Evolutionary conservation across 1,284 basidiomycete genomes (phyloP), one percentile per base, ranked within the genome.

Genomic region (Malassezia brasiliensis): DNA sequence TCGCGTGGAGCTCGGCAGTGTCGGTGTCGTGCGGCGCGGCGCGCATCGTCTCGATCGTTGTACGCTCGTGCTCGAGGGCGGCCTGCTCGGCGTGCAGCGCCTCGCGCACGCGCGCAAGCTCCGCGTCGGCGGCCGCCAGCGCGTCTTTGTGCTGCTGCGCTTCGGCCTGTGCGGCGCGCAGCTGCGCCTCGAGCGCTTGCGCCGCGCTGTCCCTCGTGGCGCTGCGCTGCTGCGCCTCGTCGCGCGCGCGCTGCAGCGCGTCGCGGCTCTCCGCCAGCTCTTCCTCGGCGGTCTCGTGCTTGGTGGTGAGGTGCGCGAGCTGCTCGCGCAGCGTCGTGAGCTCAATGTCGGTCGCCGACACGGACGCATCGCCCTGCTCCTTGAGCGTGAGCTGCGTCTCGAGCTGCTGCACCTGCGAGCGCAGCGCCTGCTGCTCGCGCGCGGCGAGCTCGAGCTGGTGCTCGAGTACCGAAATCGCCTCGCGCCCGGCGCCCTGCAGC

Each of bases 311-410:
- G 74, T 96, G 88, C 50, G 83, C 81, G 25, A 89, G 80, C 72
- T 96, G 90, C 38, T 91, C 90, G 17, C 82, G 83, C 30, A 94
- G 81, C 22, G 83, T 85, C 75, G 96, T 90, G 68, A 93, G 93
- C 76, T 96, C 90, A 67, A 96, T 96, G 68, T 90, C 83, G 1
- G 84, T 82, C 0, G 54, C 89, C 82, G 2, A 82, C 81, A 11
- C 79, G 72, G 8, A 80, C 77, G 47, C 79, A 78, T 10, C 78
- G 78, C 31, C 20, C 76, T 47, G 59, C 19, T 59, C 53, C 2
- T 60, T n/a, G n/a, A 62, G 47, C 4, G 60, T 48, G 8, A 56
- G 57, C 28, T 50, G 48, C 17, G 56, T 50, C 59, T 42, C 44
- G 52, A 53, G 40, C 48, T 50, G 28, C 47, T 47, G 37, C n/a